These are phyloP conservation scores for Kuraishia ogatae DNA, from an alignment of 805 yeast genomes.

Conservation along the genomic window DNA sequence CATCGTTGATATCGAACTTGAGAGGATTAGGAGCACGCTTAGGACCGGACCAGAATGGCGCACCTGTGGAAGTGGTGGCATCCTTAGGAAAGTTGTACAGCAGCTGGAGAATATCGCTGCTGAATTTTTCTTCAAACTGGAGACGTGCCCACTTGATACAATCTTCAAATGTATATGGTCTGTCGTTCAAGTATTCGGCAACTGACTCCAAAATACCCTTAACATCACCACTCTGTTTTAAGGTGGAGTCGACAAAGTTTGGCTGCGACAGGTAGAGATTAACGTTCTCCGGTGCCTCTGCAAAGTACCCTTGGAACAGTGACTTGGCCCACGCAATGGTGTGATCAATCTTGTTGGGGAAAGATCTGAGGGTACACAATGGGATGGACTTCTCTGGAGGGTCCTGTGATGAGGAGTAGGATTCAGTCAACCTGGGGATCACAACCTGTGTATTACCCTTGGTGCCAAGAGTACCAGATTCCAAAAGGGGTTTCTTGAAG, in stretches of 20 bases:
- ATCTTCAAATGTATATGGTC: slow-evolving; percentile 88
- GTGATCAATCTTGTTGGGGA: slow-evolving; percentile 97
- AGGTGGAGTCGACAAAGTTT: slow-evolving; percentile 81
- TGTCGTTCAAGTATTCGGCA: slow-evolving; percentile 59
- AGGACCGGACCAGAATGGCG: slow-evolving; percentile 96
- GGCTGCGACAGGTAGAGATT: slow-evolving; percentile 87
- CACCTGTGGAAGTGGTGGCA: slow-evolving; percentile 83
- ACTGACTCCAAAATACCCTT: slow-evolving; percentile 82
- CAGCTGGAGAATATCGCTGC: slow-evolving; percentile 81
- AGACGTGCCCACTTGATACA: slow-evolving; percentile 93
- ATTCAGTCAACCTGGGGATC: slow-evolving; percentile 88
- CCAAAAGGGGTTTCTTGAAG: slow-evolving; percentile 82
- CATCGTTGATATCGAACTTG: slow-evolving; percentile 62
- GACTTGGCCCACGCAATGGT: slow-evolving; percentile 99
- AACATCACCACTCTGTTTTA: slow-evolving; percentile 89
- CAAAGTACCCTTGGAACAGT: slow-evolving; percentile 84
- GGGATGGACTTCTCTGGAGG: slow-evolving; percentile 99
- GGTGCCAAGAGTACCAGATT: slow-evolving; percentile 96
- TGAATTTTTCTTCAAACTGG: slow-evolving; percentile 80
- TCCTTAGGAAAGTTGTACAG: slow-evolving; percentile 93
- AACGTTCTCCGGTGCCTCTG: slow-evolving; percentile 89
- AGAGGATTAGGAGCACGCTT: slow-evolving; percentile 93
- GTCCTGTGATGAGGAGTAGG: slow-evolving; percentile 93
- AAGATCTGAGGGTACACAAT: slow-evolving; percentile 90
- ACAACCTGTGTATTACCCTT: slow-evolving; percentile 98